These are phyloP conservation scores for Amaranthus tricolor DNA, from an alignment of 179 eudicot species.

Conservation along the genomic window DNA sequence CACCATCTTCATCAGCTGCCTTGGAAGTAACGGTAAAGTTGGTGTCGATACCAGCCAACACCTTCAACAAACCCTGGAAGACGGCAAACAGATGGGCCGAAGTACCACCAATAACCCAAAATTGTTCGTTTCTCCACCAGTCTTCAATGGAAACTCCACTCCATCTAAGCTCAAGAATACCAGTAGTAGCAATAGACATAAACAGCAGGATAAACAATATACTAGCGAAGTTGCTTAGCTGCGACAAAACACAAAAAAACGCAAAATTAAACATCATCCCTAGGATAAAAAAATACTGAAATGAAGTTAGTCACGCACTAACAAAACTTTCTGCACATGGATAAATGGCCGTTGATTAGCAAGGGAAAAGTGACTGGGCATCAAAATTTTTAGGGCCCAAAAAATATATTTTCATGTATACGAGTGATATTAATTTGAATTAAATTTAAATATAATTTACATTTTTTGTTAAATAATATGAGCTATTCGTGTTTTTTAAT, in stretches of 20 bases:
- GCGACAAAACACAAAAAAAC: slow-evolving; percentile 12
- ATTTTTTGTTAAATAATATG: too few species aligned
- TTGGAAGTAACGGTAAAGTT: slow-evolving; percentile 85
- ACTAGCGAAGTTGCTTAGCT: slow-evolving; percentile 81
- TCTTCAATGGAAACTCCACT: slow-evolving; percentile 76
- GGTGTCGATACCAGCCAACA: slow-evolving; percentile 79
- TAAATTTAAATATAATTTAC: too few species aligned
- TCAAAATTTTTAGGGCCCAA: too few species aligned
- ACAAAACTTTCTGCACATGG: too few species aligned
- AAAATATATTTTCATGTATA: too few species aligned
- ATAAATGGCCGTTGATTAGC: too few species aligned
- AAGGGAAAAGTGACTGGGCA: too few species aligned
- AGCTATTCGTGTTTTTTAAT: too few species aligned
- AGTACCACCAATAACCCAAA: slow-evolving; percentile 89
- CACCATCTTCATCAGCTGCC: slow-evolving; percentile 82
- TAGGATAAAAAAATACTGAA: neutral
- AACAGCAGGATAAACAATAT: slow-evolving; percentile 71
- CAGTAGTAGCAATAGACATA: slow-evolving; percentile 65
- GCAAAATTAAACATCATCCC: neutral
- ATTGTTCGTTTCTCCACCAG: slow-evolving; percentile 95
- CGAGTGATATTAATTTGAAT: too few species aligned
- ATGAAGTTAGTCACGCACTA: neutral
- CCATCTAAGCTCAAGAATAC: slow-evolving; percentile 77
- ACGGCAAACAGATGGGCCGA: slow-evolving; percentile 86
- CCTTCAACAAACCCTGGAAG: slow-evolving; percentile 78